Conservation (phyloP, 495 filamentous ascomycete species). For the Hypomontagnella monticulosa region DNA sequence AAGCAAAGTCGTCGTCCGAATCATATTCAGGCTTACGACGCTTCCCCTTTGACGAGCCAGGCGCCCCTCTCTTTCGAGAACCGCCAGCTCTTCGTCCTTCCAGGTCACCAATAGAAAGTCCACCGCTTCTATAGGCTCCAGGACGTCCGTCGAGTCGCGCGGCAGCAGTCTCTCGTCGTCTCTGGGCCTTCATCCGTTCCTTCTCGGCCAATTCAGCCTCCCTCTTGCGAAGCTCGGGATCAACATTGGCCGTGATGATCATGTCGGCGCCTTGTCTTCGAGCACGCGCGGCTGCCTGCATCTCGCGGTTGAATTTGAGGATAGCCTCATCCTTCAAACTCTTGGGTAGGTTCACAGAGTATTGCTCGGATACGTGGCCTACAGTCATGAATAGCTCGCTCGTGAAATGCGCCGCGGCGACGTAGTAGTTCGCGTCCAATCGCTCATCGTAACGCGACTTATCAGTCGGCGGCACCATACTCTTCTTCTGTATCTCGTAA, state of each 20-base stretch:
- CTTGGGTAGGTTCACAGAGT: slow-evolving; percentile 75
- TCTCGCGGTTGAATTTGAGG: slow-evolving; percentile 72
- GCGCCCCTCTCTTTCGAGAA: slow-evolving; percentile 56
- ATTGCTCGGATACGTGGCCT: slow-evolving; percentile 81
- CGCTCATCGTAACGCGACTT: slow-evolving; percentile 72
- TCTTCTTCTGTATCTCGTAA: slow-evolving; percentile 79
- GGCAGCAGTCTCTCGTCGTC: slow-evolving; percentile 72
- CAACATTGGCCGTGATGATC: slow-evolving; percentile 70
- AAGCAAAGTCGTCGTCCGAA: slow-evolving; percentile 71
- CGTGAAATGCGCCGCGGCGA: slow-evolving; percentile 75
- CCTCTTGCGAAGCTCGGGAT: slow-evolving; percentile 82
- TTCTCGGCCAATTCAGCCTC: slow-evolving; percentile 79
- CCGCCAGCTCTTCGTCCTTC: slow-evolving; percentile 63
- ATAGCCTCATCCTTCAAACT: slow-evolving; percentile 80
- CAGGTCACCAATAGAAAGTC: slow-evolving; percentile 76
- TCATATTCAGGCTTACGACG: slow-evolving; percentile 62
- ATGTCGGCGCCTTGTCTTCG: slow-evolving; percentile 57
- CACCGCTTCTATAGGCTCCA: slow-evolving; percentile 60
- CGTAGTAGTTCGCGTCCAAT: slow-evolving; percentile 82
- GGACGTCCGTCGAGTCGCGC: slow-evolving; percentile 69
- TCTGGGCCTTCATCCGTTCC: slow-evolving; percentile 72
- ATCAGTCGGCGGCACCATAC: slow-evolving; percentile 70
- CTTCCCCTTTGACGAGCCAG: slow-evolving; percentile 54
- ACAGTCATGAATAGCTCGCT: slow-evolving; percentile 76
- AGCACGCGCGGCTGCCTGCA: slow-evolving; percentile 67